Base-by-base conservation (phyloP, 371 early-diverging fungal genomes). In the Apophysomyces variabilis region DNA sequence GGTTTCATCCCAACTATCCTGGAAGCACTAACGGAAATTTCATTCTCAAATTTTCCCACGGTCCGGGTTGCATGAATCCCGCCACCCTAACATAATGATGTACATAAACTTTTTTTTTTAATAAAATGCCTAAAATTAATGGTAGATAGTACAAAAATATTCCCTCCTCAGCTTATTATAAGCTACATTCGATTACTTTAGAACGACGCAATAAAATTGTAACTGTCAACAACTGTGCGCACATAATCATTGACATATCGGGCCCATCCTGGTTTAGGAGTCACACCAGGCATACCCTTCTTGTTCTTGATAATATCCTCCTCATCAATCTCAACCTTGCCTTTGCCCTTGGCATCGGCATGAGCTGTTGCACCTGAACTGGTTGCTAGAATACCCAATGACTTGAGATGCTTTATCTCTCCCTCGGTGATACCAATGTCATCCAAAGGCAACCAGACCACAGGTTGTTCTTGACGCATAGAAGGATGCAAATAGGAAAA, bases 401-500 rank as follows among this genome's bases (percentile, higher is more conserved):
- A 50, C 21, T 60, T 57, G 14, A 72, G 60, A 8, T 62, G 50
- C 7, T 47, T 62, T 58, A 72, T 56, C 45, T 67, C 68, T 8
- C 43, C 26, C 14, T 57, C 60, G 6, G 72, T 66, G 21, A 72
- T 72, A 38, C 72, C 72, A 14, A 72, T 16, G 44, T 72, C 72
- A 46, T 72, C 72, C 39, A 68, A 39, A n/a, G 72, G 72, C 13
- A 72, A 35, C 72, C 72, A 72, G 21, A 72, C 72, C 6, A 66
- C 62, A 38, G 72, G 68, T 44, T 72, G 72, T 14, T 37, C 56
- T 13, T n/a, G 39, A 11, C 57, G 62, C 18, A 65, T 26, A 12
- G 72, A 67, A 6, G 72, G 72, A 44, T 72, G 67, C 72, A 72
- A 68, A 46, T 72, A 72, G 0, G 66, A 60, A 26, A 58, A 58